Base-by-base conservation (phyloP, 345 rosid species). In the Stellera chamaejasme region DNA sequence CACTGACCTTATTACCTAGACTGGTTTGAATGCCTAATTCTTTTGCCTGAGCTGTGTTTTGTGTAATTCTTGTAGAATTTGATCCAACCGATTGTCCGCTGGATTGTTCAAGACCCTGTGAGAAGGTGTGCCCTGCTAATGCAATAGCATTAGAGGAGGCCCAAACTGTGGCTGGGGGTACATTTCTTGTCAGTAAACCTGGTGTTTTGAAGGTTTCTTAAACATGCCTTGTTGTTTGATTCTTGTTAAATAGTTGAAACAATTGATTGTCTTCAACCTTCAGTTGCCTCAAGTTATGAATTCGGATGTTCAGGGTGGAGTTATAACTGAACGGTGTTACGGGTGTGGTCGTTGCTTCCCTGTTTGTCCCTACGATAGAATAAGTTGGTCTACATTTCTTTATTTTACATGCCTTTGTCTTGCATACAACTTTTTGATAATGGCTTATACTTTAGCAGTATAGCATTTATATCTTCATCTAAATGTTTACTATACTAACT, bases 271-370 rank as follows among this genome's bases (percentile, higher is more conserved):
- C 8, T 5, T 32, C 39, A 32, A 32, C 39, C 7, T 32, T 32
- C 39, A 32, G 7, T 4, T 45, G 42, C 23, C 39, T 6, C 19
- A 32, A 27, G 27, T 27, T 3, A 43, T 16, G 13, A 13, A 41
- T n/a, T 42, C 53, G 59, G 43, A 56, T 46, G 14, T 59, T 66
- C 75, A 77, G 75, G 73, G 79, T 12, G 81, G 86, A 49, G 84
- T 82, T 13, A 62, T 79, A 52, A 75, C 76, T 10, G 88, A 82
- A 56, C 75, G 82, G 19, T 79, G 82, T 60, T 79, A 75, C 65
- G 84, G 88, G 19, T 82, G 88, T 45, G 88, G 84, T 16, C 80
- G 81, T 48, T 82, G 88, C 73, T 69, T 75, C 61, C 84, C 84
- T 4, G 61, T 75, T 43, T 82, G 84, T 65, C 84, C 88, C 2